Conservation (phyloP, 306 rosid species). For the Lagenaria siceraria region DNA sequence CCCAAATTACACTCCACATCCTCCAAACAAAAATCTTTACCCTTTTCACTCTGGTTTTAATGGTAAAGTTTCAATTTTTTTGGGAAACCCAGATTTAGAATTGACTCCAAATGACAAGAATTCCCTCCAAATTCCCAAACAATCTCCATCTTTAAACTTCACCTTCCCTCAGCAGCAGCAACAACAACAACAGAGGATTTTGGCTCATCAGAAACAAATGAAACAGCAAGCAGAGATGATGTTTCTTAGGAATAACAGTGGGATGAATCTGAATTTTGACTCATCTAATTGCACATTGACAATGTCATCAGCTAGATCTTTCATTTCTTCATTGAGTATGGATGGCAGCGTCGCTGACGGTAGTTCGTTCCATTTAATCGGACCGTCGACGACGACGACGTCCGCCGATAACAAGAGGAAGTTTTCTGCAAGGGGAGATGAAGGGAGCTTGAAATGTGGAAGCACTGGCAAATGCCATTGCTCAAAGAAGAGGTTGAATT, state of each 20-base stretch:
- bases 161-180: conserved; percentile 58
- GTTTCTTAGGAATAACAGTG: conserved; percentile 60
- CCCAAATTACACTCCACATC: conserved; percentile 37
- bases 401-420: conserved; percentile 85
- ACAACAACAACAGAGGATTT: conserved; percentile 52
- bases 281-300: conserved; percentile 84
- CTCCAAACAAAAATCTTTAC: conserved; percentile 27
- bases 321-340: conserved; percentile 87
- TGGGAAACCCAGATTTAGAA: conserved; percentile 58
- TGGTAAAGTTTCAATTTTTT: conserved; percentile 20
- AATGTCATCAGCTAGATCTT: conserved; percentile 86
- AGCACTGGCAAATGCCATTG: conserved; percentile 91
- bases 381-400: conserved; percentile 42
- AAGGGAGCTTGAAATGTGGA: conserved; percentile 77
- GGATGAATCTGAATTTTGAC: conserved; percentile 78
- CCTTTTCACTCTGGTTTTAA: not conserved
- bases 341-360: conserved; percentile 92
- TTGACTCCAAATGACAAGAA: conserved; percentile 56
- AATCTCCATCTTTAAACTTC: conserved; percentile 36
- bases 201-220: conserved; percentile 29
- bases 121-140: conserved; percentile 45
- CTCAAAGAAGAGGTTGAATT: conserved; percentile 86
- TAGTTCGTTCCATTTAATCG: conserved; percentile 68
- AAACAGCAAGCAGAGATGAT: conserved; percentile 68
- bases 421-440: conserved; percentile 77